phyloP scores from a whole-genome alignment of 345 rosid genomes.

The Citrus medica region DNA sequence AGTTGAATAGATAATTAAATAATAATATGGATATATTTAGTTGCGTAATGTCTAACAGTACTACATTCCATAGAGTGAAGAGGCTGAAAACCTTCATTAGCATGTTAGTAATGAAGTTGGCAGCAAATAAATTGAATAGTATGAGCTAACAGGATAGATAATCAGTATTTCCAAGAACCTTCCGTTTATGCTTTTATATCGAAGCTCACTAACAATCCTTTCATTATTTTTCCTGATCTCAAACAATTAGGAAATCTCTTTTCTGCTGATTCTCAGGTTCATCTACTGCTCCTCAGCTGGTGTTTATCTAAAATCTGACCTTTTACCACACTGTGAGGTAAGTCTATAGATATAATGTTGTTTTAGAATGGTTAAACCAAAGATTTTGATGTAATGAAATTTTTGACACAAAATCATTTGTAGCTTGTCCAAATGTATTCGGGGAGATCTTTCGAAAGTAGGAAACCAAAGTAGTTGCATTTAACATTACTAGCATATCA shows the following conservation, averaged over 20 bases:
- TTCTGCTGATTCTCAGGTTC: slow-evolving; percentile 47
- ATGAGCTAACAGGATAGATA: neutral
- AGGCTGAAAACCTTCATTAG: neutral
- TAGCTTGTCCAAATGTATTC: neutral
- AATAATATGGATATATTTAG: neutral
- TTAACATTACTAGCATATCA: neutral
- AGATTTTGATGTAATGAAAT: neutral
- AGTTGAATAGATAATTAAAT: neutral
- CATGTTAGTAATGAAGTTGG: neutral
- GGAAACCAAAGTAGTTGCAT: neutral
- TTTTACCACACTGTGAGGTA: slow-evolving; percentile 85
- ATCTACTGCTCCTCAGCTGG: slow-evolving; percentile 98
- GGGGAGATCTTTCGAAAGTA: neutral
- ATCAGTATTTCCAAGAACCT: neutral
- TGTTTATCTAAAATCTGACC: slow-evolving; percentile 87
- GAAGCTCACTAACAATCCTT: neutral
- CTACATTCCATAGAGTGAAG: neutral
- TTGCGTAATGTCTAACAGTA: neutral
- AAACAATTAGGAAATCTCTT: neutral
- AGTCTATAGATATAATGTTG: neutral
- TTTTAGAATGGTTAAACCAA: neutral
- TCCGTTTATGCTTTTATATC: neutral
- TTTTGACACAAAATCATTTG: neutral
- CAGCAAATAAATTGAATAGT: neutral
- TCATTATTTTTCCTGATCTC: neutral